These are phyloP conservation scores for Pontederia crassipes DNA, from an alignment of 176 grass and related monocot genomes.

Conservation along the genomic window DNA sequence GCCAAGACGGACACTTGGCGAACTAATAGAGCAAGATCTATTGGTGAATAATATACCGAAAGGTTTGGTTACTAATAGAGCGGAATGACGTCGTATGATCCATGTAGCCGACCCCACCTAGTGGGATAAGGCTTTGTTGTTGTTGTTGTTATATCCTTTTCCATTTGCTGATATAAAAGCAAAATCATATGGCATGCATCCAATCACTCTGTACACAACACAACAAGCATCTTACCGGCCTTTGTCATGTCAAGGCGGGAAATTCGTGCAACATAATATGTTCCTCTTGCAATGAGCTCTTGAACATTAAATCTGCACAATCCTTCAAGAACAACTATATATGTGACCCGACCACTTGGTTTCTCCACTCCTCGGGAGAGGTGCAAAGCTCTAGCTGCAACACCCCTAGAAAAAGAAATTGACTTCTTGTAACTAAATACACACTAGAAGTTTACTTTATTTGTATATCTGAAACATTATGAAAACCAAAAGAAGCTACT, in stretches of 20 bases:
- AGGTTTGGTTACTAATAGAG: too few species aligned
- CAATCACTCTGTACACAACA: neutral
- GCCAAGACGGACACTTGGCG: too few species aligned
- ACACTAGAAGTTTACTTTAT: neutral
- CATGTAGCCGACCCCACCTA: too few species aligned
- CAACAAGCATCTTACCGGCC: slow-evolving; percentile 40
- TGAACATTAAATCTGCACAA: slow-evolving; percentile 94
- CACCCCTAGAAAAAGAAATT: slow-evolving; percentile 50
- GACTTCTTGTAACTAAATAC: neutral
- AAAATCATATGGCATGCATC: slow-evolving; percentile 1
- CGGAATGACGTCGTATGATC: too few species aligned
- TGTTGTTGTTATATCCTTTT: too few species aligned
- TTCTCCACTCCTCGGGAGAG: slow-evolving; percentile 97
- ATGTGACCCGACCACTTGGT: slow-evolving; percentile 93
- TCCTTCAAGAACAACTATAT: slow-evolving; percentile 95
- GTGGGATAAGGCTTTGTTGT: too few species aligned
- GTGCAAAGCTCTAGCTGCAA: slow-evolving; percentile 97
- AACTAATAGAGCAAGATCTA: too few species aligned
- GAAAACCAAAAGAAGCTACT: neutral
- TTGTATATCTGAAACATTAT: neutral
- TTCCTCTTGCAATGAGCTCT: slow-evolving; percentile 71
- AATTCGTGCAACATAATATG: slow-evolving; percentile 82
- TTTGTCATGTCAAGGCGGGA: slow-evolving; percentile 92
- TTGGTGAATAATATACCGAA: too few species aligned
- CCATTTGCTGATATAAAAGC: neutral